These are phyloP conservation scores for Acarospora socialis DNA, from an alignment of 2,329 filamentous ascomycete species.

Conservation along the genomic window DNA sequence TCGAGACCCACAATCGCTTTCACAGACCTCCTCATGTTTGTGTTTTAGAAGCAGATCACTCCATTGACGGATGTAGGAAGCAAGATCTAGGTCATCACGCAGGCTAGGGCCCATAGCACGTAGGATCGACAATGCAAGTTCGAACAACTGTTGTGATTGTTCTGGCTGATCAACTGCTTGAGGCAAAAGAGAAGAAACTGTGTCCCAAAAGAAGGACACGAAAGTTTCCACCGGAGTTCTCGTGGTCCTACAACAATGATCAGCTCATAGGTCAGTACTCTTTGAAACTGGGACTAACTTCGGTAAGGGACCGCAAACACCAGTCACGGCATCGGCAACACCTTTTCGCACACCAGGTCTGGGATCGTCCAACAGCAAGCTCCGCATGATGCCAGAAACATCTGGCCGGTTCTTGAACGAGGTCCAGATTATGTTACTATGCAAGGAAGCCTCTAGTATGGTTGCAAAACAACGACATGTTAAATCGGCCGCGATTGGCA, in stretches of 20 bases:
- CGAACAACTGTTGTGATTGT: constrained; percentile 33
- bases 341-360: constrained; percentile 25
- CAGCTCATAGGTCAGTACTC: no score
- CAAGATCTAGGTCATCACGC: constrained; percentile 23
- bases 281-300: constrained; percentile 13
- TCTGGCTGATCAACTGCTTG: constrained; percentile 23
- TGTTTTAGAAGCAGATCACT: constrained; percentile 29
- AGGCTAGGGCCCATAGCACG: constrained; percentile 27
- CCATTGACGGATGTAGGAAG: constrained; percentile 30
- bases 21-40: constrained; percentile 26
- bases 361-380: constrained; percentile 31
- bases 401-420: constrained; percentile 25
- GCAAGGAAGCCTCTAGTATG: constrained; percentile 34
- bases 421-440: constrained; percentile 33
- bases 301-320: constrained; percentile 23
- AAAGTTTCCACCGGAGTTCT: constrained; percentile 16
- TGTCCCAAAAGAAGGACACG: constrained; percentile 31
- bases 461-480: constrained; percentile 32
- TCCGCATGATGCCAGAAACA: constrained; percentile 25
- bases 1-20: not conserved
- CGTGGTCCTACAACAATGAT: constrained; percentile 15
- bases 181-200: constrained; percentile 27
- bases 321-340: constrained; percentile 25
- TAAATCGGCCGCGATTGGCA: constrained; percentile 20
- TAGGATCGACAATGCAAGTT: constrained; percentile 29